A percentile compares a stretch with the other conserved stretches of the same genome.
Evolutionary conservation across 1,284 basidiomycete species (phyloP).

Genomic region (Neolentinus lepideus): DNA sequence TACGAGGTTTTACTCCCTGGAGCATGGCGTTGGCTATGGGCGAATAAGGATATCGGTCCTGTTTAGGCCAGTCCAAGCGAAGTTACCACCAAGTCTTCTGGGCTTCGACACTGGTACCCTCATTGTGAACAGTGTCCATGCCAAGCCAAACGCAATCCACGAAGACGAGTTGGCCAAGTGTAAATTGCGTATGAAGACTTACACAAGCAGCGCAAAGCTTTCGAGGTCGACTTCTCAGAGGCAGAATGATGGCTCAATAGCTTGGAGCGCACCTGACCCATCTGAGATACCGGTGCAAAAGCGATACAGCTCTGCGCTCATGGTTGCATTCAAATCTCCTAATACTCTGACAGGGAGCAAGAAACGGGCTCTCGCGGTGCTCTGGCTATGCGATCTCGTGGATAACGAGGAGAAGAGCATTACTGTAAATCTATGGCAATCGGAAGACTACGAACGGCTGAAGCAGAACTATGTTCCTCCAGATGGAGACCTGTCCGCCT

Average conservation of each 20-base stretch:
- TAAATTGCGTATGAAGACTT: slow-evolving; percentile 23
- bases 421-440: slow-evolving; percentile 29
- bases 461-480: slow-evolving; percentile 51
- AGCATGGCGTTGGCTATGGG: slow-evolving; percentile 50
- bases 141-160: slow-evolving; percentile 19
- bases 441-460: slow-evolving; percentile 33
- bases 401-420: slow-evolving; percentile 34
- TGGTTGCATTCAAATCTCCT: slow-evolving; percentile 48
- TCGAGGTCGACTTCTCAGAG: slow-evolving; percentile 38
- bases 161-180: slow-evolving; percentile 22
- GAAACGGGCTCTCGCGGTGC: slow-evolving; percentile 45
- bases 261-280: slow-evolving; percentile 38
- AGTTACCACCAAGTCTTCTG: slow-evolving; percentile 46
- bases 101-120: slow-evolving; percentile 66
- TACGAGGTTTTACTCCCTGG: slow-evolving; percentile 38
- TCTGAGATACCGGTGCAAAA: slow-evolving; percentile 52
- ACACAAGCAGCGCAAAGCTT: slow-evolving; percentile 23
- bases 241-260: slow-evolving; percentile 31
- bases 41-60: slow-evolving; percentile 39
- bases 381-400: slow-evolving; percentile 53
- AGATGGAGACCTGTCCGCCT: slow-evolving; percentile 38
- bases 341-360: slow-evolving; percentile 29
- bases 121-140: slow-evolving; percentile 30
- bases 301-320: slow-evolving; percentile 48
- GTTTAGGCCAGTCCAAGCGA: slow-evolving; percentile 49